phyloP scores from a whole-genome alignment of 306 rosid species.

The Cucurbita ficifolia region DNA sequence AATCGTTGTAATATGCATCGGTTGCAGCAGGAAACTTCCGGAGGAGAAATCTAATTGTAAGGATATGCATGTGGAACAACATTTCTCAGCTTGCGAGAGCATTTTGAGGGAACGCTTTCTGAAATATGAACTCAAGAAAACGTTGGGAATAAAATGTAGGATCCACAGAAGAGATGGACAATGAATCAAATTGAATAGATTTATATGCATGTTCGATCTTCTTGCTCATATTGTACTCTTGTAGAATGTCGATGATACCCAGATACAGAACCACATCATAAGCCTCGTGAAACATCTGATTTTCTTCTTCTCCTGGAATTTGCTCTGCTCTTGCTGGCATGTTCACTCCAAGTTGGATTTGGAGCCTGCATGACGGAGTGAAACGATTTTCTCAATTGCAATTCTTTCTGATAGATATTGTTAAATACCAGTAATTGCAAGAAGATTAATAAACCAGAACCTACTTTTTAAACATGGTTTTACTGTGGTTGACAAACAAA shows the following conservation, averaged over 20 bases:
- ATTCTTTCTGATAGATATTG: background rate
- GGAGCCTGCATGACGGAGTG: constrained; percentile 40
- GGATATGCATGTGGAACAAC: background rate
- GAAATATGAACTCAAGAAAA: constrained; percentile 68
- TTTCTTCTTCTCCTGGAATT: constrained; percentile 49
- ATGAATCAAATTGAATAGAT: constrained; percentile 76
- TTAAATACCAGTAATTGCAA: background rate
- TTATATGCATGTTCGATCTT: constrained; percentile 85
- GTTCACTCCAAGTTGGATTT: constrained; percentile 97
- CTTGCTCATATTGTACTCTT: constrained; percentile 83
- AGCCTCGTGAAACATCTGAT: constrained; percentile 48
- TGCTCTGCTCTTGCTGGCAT: constrained; percentile 98
- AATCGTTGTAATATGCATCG: background rate
- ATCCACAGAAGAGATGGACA: constrained; percentile 84
- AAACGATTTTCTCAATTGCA: background rate
- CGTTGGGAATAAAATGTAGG: constrained; percentile 89
- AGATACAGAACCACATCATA: constrained; percentile 90
- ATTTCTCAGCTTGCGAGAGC: constrained; percentile 20
- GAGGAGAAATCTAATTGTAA: background rate
- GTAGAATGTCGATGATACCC: constrained; percentile 90
- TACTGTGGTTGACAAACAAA: background rate
- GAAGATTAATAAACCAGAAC: background rate
- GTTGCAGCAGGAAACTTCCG: background rate
- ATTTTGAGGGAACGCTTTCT: constrained; percentile 68
- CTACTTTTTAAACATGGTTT: too few species aligned